These are phyloP conservation scores for Chlorella sp. DNA, from an alignment of 139 green algal genomes.

Conservation along the genomic window DNA sequence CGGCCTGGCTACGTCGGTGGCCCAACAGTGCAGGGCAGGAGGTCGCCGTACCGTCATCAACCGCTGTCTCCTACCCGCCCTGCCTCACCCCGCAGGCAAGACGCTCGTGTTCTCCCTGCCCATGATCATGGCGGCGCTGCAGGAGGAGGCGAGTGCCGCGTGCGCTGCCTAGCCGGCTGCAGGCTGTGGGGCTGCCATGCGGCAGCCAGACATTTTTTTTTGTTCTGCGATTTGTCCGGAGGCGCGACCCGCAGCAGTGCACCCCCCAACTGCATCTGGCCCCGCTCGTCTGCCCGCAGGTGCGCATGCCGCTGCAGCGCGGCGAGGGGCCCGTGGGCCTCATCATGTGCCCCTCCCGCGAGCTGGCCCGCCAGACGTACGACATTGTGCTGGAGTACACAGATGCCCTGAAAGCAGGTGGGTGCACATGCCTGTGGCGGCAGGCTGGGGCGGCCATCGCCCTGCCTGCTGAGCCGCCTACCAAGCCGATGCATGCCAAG, in stretches of 20 bases:
- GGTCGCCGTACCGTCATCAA: too few species aligned
- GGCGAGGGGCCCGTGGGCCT: conserved; percentile 93
- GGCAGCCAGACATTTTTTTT: too few species aligned
- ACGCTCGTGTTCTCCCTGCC: conserved; percentile 95
- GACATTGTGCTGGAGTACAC: conserved; percentile 75
- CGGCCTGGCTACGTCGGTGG: too few species aligned
- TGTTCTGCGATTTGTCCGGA: too few species aligned
- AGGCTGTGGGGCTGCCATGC: too few species aligned
- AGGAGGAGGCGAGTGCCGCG: conserved; percentile 48
- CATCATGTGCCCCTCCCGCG: conserved; percentile 93
- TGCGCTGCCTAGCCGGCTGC: neutral
- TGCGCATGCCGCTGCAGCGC: conserved; percentile 57
- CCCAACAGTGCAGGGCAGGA: too few species aligned
- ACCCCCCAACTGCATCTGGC: too few species aligned
- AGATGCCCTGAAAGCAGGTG: conserved; percentile 26
- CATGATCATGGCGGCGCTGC: conserved; percentile 88
- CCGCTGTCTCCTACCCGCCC: neutral
- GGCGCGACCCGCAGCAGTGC: too few species aligned
- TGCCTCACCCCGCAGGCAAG: conserved; percentile 80
- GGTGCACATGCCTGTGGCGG: neutral
- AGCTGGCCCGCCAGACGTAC: conserved; percentile 93
- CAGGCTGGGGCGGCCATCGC: neutral
- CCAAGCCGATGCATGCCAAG: neutral
- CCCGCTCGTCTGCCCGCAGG: conserved; percentile 10
- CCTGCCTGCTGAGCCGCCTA: neutral